A percentile compares a stretch with the other conserved stretches of the same genome.
Evolutionary conservation across 176 grass and related monocot genomes (phyloP).

Genomic region (Carex littledalei): DNA sequence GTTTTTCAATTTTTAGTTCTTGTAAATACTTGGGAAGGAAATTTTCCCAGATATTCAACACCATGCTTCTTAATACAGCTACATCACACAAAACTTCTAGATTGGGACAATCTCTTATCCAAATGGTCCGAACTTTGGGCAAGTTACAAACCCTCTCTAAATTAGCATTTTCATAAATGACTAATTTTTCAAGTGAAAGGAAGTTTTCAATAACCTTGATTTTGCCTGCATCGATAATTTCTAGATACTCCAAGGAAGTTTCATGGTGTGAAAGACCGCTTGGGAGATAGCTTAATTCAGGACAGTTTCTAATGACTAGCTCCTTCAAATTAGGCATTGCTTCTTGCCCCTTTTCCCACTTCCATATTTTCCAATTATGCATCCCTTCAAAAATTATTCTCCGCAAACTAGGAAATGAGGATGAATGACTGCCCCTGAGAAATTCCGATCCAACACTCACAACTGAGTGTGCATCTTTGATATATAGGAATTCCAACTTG

Average conservation of each 20-base stretch:
- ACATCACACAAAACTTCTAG: constrained; percentile 6
- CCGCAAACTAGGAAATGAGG: constrained; percentile 30
- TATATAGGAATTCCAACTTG: constrained; percentile 24
- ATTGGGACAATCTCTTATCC: constrained; percentile 21
- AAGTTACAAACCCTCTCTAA: constrained; percentile 25
- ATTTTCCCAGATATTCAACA: constrained; percentile 9
- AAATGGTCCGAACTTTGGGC: constrained; percentile 26
- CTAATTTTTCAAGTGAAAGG: constrained; percentile 17
- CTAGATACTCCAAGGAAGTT: constrained; percentile 25
- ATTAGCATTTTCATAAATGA: constrained; percentile 25
- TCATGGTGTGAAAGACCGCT: constrained; percentile 29
- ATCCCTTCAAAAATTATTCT: constrained; percentile 35
- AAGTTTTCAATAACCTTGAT: constrained; percentile 28
- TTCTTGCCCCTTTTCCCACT: constrained; percentile 26
- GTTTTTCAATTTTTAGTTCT: constrained; percentile 23
- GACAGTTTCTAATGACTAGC: neutral
- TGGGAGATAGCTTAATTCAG: constrained; percentile 30
- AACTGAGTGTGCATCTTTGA: constrained; percentile 28
- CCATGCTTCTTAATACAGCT: constrained; percentile 19
- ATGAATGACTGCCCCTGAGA: neutral
- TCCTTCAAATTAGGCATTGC: constrained; percentile 21
- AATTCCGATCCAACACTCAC: constrained; percentile 37
- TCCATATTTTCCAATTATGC: constrained; percentile 38
- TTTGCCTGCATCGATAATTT: constrained; percentile 15
- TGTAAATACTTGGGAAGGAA: constrained; percentile 26